These are phyloP conservation scores for Pontederia paniculata DNA, from an alignment of 176 grass and related monocot species.

Conservation along the genomic window DNA sequence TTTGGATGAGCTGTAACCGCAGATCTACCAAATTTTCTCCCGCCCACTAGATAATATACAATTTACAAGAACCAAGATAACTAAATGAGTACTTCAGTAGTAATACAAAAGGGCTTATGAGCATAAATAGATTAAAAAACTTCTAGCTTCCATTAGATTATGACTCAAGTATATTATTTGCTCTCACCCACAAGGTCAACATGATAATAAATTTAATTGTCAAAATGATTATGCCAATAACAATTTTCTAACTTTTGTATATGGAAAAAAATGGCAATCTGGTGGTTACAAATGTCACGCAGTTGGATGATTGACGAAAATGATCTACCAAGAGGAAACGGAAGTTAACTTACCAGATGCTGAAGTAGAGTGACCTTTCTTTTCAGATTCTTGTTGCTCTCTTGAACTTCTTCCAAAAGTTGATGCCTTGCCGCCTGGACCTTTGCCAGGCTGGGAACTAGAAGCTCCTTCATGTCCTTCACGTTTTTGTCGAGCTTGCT, in stretches of 20 bases:
- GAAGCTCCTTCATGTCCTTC: constrained; percentile 46
- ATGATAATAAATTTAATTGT: too few relatives aligned
- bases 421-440: constrained; percentile 22
- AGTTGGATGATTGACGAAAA: not conserved
- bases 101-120: too few relatives aligned
- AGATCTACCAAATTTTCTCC: constrained; percentile 30
- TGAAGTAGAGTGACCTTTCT: constrained; percentile 42
- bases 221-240: too few relatives aligned
- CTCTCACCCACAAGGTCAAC: too few relatives aligned
- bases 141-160: too few relatives aligned
- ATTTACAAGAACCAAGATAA: constrained; percentile 6
- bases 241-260: too few relatives aligned
- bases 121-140: too few relatives aligned
- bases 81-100: not conserved
- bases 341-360: constrained; percentile 36
- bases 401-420: constrained; percentile 43
- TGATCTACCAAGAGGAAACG: not conserved
- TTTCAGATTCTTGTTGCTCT: constrained; percentile 66
- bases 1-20: constrained; percentile 15
- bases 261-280: not conserved
- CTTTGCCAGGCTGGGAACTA: constrained; percentile 31
- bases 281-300: not conserved
- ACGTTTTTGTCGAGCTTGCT: constrained; percentile 63
- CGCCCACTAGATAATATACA: constrained; percentile 31
- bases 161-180: too few relatives aligned